Conservation (phyloP, 2,329 filamentous ascomycete genomes). For the Ophiostoma montium region DNA sequence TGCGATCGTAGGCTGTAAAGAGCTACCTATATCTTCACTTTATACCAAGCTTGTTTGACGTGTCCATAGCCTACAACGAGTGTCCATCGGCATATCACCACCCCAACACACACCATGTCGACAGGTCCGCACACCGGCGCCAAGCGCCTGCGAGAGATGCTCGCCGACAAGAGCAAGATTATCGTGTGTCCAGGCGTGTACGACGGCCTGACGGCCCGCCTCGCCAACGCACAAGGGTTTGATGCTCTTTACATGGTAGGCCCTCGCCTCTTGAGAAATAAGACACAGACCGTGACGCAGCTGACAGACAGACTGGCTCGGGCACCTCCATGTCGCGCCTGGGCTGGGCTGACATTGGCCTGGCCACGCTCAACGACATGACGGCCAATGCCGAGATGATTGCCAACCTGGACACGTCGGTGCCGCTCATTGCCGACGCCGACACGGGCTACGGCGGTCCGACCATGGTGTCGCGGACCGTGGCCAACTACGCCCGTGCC, state of each 20-base stretch:
- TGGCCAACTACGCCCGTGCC: slow-evolving; percentile 30
- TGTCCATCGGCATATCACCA: too few relatives aligned
- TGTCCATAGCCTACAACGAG: too few relatives aligned
- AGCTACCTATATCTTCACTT: too few relatives aligned
- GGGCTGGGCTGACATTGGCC: slow-evolving; percentile 48
- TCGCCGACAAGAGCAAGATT: slow-evolving; percentile 25
- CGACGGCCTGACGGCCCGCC: slow-evolving; percentile 51
- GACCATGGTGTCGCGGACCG: slow-evolving; percentile 37
- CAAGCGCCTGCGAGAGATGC: slow-evolving; percentile 1
- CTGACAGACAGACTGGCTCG: slow-evolving; percentile 35
- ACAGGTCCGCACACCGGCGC: background rate
- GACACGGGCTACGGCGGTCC: slow-evolving; percentile 44
- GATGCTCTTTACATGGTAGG: slow-evolving; percentile 47
- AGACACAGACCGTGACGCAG: too few relatives aligned
- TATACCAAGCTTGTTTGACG: too few relatives aligned
- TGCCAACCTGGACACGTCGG: slow-evolving; percentile 37
- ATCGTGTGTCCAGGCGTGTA: slow-evolving; percentile 53
- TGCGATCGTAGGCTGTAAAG: too few relatives aligned
- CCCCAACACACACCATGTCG: too few relatives aligned
- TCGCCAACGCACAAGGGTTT: slow-evolving; percentile 48
- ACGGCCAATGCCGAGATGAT: slow-evolving; percentile 49
- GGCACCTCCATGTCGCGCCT: slow-evolving; percentile 47
- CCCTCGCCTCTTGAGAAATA: too few relatives aligned
- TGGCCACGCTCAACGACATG: slow-evolving; percentile 51
- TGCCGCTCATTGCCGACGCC: slow-evolving; percentile 47